These are phyloP conservation scores for Ganoderma sinense DNA, from an alignment of 1,284 basidiomycete species.

Conservation along the genomic window DNA sequence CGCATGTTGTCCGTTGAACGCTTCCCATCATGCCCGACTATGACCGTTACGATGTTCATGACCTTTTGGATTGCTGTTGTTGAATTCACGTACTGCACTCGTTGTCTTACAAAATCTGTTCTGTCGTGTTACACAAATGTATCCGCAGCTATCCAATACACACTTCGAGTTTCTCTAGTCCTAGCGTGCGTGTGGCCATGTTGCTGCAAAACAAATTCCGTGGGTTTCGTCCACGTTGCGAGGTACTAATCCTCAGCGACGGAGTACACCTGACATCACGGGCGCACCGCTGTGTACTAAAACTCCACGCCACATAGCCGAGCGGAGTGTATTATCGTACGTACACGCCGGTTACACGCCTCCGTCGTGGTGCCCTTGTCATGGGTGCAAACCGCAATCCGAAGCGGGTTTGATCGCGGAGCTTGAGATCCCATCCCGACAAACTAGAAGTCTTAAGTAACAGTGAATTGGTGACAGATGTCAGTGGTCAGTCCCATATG, in stretches of 20 bases:
- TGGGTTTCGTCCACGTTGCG: background rate
- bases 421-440: background rate
- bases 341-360: background rate
- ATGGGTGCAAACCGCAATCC: background rate
- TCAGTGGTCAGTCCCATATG: background rate
- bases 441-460: background rate
- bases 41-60: slow-evolving; percentile 31
- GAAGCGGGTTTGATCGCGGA: background rate
- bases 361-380: background rate
- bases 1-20: slow-evolving; percentile 26
- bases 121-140: slow-evolving; percentile 30
- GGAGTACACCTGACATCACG: background rate
- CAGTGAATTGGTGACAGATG: background rate
- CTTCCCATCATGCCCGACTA: slow-evolving; percentile 22
- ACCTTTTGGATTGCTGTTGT: slow-evolving; percentile 21
- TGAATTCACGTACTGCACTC: background rate
- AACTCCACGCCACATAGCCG: background rate
- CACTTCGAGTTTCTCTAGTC: slow-evolving; percentile 2
- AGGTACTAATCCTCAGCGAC: background rate
- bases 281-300: background rate
- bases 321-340: background rate
- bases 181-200: background rate
- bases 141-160: slow-evolving; percentile 24
- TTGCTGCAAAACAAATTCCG: background rate
- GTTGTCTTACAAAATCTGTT: slow-evolving; percentile 27